Evolutionary conservation across 2,329 filamentous ascomycete genomes (phyloP), one percentile per base, ranked within the genome.

Genomic region (Calonectria pteridis): DNA sequence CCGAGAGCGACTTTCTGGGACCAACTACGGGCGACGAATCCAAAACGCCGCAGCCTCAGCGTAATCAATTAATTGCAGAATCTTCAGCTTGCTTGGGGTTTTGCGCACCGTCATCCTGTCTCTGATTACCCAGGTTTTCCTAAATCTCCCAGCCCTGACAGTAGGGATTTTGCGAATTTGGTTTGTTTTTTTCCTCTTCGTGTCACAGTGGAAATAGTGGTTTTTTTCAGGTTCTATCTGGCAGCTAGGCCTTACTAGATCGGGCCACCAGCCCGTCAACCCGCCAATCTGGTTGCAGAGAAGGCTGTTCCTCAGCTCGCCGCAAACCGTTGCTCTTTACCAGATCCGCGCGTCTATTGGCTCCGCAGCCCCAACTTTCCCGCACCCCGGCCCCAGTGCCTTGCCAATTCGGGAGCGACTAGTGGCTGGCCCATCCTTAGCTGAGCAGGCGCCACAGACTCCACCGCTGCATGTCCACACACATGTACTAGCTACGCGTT

Each of bases 291-390:
- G 29, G 43, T 68, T 69, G 18, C 59, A 63, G 28, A 55, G 73
- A 72, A 62, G 31, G 65, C 65, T 71, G 71, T 66, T 74, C 74
- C 69, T 80, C 78, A 80, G 78, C 78, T 77, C 76, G 78, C 78
- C 78, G 73, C 78, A 66, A 76, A 77, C 75, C 72, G 72, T 73
- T 79, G 73, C 64, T 50, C 66, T 51, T 75, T 70, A 53, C 71
- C 71, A 63, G 68, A 80, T 78, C 75, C 78, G 78, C 77, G 77
- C 79, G 79, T 69, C 78, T 80, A 80, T 80, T 80, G 79, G 79
- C 72, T 77, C 74, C 73, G 68, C 75, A 69, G 72, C 55, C 28
- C 77, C 70, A 69, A 76, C 75, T 64, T 74, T 76, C 69, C 74
- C 73, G 71, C 64, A 77, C 51, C 59, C 71, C 53, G 72, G 62